Percentiles rank a stretch among this genome's conserved stretches.
These are phyloP conservation scores for Physcomitrellopsis africana DNA, from an alignment of 225 moss, liverwort and hornwort genomes.

Conservation along the genomic window DNA sequence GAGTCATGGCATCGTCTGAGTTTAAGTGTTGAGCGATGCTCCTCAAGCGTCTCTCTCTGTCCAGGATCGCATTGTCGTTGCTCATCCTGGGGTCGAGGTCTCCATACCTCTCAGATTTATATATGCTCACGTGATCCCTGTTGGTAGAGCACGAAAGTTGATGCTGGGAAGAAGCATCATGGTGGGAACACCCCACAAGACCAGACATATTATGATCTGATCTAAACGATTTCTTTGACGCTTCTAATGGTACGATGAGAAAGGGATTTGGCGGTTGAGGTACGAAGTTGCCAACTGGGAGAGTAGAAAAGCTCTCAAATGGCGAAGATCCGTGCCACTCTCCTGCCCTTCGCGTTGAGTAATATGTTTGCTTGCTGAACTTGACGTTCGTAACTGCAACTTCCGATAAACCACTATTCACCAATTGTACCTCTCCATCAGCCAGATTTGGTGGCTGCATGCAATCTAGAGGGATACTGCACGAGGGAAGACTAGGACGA, in stretches of 20 bases:
- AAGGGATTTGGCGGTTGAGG: conserved; percentile 27
- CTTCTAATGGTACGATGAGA: conserved; percentile 25
- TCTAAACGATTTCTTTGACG: conserved; percentile 23
- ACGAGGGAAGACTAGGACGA: conserved; percentile 32
- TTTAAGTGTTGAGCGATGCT: conserved; percentile 12
- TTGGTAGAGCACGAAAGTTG: conserved; percentile 43
- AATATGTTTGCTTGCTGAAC: conserved; percentile 21
- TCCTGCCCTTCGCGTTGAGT: not conserved
- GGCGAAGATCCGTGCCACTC: conserved; percentile 16
- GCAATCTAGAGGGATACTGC: conserved; percentile 31
- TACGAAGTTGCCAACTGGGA: conserved; percentile 33
- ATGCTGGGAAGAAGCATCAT: conserved; percentile 8
- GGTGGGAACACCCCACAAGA: conserved; percentile 19
- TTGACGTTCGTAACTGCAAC: conserved; percentile 1
- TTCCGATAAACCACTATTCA: conserved; percentile 17
- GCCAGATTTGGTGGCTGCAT: conserved; percentile 16
- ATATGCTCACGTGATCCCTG: conserved; percentile 40
- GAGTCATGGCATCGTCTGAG: conserved; percentile 27
- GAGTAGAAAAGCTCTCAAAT: conserved; percentile 30
- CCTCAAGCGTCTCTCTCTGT: conserved; percentile 21
- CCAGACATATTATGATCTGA: conserved; percentile 11
- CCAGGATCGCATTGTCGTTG: not conserved
- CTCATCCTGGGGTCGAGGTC: no score
- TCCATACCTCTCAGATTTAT: conserved; percentile 34
- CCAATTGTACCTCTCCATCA: conserved; percentile 24